Percentiles rank a stretch among this genome's conserved stretches.
Conservation (phyloP, 1,284 basidiomycete genomes). For the Cystobasidium pallidum region DNA sequence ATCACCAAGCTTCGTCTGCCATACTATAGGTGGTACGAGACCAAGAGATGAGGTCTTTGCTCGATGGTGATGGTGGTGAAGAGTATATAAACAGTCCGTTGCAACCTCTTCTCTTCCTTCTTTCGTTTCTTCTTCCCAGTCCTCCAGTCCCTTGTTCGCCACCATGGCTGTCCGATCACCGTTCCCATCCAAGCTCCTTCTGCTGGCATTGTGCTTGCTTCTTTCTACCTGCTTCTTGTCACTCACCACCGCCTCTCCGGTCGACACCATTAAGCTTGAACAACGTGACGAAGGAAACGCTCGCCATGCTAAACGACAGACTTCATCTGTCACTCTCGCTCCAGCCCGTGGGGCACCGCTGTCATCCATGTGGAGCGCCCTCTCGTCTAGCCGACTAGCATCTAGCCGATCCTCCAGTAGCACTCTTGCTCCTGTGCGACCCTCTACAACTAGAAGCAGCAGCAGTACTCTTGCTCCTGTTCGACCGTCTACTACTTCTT, state of each 20-base stretch:
- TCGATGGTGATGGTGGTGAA: neutral
- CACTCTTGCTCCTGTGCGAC: neutral
- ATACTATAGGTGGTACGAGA: too few relatives aligned
- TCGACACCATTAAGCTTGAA: neutral
- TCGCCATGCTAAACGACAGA: constrained; percentile 1
- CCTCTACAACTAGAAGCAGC: too few relatives aligned
- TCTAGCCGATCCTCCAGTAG: neutral
- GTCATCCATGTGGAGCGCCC: neutral
- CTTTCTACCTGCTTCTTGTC: neutral
- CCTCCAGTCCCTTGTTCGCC: neutral
- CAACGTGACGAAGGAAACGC: neutral
- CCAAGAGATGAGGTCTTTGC: neutral
- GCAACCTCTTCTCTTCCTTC: neutral
- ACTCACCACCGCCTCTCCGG: constrained; percentile 8
- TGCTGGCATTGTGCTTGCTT: neutral
- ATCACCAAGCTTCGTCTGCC: neutral
- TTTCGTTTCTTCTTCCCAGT: too few relatives aligned
- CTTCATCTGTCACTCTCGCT: neutral
- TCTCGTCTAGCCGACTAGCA: constrained; percentile 1
- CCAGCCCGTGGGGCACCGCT: neutral
- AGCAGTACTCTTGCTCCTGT: neutral
- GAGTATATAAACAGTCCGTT: neutral
- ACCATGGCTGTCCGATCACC: constrained; percentile 13
- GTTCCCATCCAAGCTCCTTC: neutral
- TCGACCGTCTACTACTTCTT: neutral